Evolutionary conservation across 2,329 filamentous ascomycete species (phyloP).

Genomic region (Ophiostoma pallidulum): DNA sequence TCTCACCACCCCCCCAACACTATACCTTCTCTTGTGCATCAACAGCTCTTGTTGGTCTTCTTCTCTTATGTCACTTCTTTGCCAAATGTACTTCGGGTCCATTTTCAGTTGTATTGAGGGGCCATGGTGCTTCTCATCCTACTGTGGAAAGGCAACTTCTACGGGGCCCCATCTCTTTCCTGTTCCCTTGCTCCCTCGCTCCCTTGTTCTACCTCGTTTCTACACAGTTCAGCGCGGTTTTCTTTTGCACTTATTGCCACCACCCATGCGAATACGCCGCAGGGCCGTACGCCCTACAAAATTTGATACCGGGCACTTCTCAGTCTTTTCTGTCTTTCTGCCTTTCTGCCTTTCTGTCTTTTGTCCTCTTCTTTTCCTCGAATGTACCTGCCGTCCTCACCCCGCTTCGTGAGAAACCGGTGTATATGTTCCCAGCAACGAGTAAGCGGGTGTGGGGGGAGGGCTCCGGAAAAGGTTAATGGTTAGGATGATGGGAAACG

Average conservation of each 20-base stretch:
- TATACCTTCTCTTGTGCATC: not conserved
- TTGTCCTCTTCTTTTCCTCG: no score
- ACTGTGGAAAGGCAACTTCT: not conserved
- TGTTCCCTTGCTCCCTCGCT: not conserved
- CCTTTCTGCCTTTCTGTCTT: no score
- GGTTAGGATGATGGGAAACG: no score
- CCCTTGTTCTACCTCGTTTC: not conserved
- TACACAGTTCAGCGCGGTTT: not conserved
- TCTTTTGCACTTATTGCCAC: not conserved
- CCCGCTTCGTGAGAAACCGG: no score
- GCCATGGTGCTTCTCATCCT: not conserved
- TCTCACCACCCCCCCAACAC: no score
- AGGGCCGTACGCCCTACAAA: slow-evolving; percentile 2
- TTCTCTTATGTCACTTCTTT: slow-evolving; percentile 8
- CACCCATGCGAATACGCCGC: not conserved
- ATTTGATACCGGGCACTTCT: slow-evolving; percentile 12
- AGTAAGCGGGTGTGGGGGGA: no score
- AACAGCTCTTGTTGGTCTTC: not conserved
- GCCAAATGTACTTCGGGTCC: not conserved
- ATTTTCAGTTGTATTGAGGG: not conserved
- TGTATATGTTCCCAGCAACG: no score
- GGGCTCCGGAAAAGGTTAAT: no score
- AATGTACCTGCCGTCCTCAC: no score
- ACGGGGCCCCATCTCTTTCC: not conserved
- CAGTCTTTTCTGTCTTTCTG: not conserved